These are phyloP conservation scores for Teratosphaeria zuluensis DNA, from an alignment of 2,329 filamentous ascomycete species.

Conservation along the genomic window DNA sequence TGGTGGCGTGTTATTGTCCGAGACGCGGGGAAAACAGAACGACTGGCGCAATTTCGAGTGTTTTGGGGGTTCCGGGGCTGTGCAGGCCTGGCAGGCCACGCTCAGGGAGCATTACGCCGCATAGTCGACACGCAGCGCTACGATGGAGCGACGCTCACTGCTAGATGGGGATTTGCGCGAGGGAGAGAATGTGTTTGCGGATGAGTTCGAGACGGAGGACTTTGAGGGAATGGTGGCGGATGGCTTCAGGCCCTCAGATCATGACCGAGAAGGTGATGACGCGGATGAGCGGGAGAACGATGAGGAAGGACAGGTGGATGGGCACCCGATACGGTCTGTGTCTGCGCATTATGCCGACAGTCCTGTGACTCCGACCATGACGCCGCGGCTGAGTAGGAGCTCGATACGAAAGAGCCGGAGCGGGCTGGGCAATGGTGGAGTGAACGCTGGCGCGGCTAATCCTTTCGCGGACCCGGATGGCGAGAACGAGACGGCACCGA, in stretches of 20 bases:
- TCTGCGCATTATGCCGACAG: slow-evolving; percentile 22
- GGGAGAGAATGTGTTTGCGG: slow-evolving; percentile 39
- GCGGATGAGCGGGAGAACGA: slow-evolving; percentile 8
- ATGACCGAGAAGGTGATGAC: slow-evolving; percentile 16
- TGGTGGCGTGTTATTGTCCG: not conserved
- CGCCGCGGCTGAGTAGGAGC: slow-evolving; percentile 13
- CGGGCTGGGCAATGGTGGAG: not conserved
- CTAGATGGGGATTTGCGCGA: slow-evolving; percentile 21
- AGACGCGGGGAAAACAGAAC: not conserved
- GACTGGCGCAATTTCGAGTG: not conserved
- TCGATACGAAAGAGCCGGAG: slow-evolving; percentile 24
- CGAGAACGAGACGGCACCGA: slow-evolving; percentile 13
- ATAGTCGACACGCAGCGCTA: not conserved
- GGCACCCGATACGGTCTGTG: slow-evolving; percentile 21
- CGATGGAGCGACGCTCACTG: slow-evolving; percentile 17
- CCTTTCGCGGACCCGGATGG: slow-evolving; percentile 28
- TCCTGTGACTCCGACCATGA: slow-evolving; percentile 8
- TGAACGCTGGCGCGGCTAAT: slow-evolving; percentile 14
- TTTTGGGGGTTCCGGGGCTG: not conserved
- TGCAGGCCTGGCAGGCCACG: slow-evolving; percentile 1
- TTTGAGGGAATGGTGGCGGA: slow-evolving; percentile 34
- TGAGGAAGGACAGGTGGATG: slow-evolving; percentile 11
- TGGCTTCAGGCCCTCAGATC: slow-evolving; percentile 34
- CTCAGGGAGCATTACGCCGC: not conserved
- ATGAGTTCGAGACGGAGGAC: slow-evolving; percentile 37